Conservation (phyloP, 306 rosid genomes). For the Vachellia collinsii region DNA sequence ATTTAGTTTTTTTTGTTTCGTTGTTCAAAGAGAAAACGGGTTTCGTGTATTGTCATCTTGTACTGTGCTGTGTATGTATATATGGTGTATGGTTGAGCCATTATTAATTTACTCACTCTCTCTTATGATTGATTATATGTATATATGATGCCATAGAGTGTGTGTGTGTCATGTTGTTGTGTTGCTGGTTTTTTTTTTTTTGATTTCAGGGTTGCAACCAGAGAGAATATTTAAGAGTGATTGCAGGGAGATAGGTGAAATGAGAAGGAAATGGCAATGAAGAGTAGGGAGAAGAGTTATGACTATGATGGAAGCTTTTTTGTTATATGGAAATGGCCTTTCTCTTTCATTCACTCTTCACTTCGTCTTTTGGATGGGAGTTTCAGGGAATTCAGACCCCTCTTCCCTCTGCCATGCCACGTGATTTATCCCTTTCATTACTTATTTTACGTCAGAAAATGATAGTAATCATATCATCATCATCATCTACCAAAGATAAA, state of each 20-base stretch:
- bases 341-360: slow-evolving; percentile 7
- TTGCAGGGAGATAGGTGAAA: background rate
- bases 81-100: slow-evolving; percentile 23
- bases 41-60: slow-evolving; percentile 42
- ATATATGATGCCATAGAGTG: slow-evolving; percentile 21
- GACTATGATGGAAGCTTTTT: slow-evolving; percentile 28
- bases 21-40: background rate
- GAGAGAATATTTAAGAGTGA: background rate
- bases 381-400: slow-evolving; percentile 34
- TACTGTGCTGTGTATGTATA: background rate
- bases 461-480: no score
- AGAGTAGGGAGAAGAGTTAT: slow-evolving; percentile 33
- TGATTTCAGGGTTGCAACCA: slow-evolving; percentile 14
- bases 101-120: slow-evolving; percentile 30
- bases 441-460: no score
- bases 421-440: slow-evolving; percentile 34
- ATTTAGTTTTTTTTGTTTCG: no score
- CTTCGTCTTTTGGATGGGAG: slow-evolving; percentile 12
- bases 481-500: no score
- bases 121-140: slow-evolving; percentile 1
- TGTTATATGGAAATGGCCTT: slow-evolving; percentile 15
- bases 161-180: slow-evolving; percentile 5
- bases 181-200: background rate
- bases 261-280: background rate
- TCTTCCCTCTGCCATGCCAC: slow-evolving; percentile 43